A percentile compares a stretch with the other conserved stretches of the same genome.
Conservation (phyloP, 73 alveolate genomes). For the Uronychia binucleata region DNA sequence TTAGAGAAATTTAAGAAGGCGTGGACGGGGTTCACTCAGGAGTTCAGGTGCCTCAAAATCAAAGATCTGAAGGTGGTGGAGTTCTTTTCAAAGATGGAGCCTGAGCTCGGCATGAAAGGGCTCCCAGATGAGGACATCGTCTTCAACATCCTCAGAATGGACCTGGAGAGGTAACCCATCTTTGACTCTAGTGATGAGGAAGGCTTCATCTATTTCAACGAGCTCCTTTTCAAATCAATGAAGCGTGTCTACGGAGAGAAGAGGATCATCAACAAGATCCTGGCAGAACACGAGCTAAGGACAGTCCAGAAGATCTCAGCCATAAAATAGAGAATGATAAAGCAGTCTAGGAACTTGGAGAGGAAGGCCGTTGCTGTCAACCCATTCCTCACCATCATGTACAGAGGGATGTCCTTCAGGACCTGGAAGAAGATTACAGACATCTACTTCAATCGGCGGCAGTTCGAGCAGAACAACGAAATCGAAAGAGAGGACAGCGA, state of each 20-base stretch:
- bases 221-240: conserved; percentile 38
- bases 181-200: conserved; percentile 34
- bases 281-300: conserved; percentile 54
- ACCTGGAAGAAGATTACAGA: not conserved
- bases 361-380: conserved; percentile 41
- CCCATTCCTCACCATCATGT: conserved; percentile 47
- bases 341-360: conserved; percentile 22
- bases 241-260: conserved; percentile 54
- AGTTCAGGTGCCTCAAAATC: conserved; percentile 37
- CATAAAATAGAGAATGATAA: conserved; percentile 28
- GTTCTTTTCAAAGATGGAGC: conserved; percentile 40
- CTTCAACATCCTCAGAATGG: not conserved
- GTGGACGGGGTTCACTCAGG: conserved; percentile 47
- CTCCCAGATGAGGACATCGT: not conserved
- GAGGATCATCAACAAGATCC: conserved; percentile 31
- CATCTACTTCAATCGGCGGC: not conserved
- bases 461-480: not conserved
- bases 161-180: no score
- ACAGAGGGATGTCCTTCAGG: not conserved
- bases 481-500: not conserved
- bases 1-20: conserved; percentile 23
- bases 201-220: conserved; percentile 53
- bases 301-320: conserved; percentile 32
- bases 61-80: conserved; percentile 36
- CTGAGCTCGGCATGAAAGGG: conserved; percentile 23